Evolutionary conservation across 2,329 filamentous ascomycete species (phyloP), one percentile per base, ranked within the genome.

Genomic region (Fusarium tanahbumbuense): DNA sequence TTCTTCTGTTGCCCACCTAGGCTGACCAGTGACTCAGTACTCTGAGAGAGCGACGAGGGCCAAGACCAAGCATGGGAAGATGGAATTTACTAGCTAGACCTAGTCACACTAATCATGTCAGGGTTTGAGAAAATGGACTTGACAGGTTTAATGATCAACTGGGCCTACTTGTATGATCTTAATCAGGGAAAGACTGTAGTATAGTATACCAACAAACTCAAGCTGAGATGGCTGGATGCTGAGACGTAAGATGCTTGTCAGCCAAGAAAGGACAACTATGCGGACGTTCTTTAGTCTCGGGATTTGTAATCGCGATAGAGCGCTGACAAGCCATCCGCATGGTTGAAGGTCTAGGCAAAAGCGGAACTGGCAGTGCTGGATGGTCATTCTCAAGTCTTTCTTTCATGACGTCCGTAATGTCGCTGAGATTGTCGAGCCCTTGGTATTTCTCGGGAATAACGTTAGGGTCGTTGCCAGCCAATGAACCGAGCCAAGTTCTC

Each of bases 271-370:
- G 52, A 28, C 52, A 55, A 30, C 52, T 55, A 8, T 55, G 27
- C 12, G 40, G 52, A 4, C 40, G 37, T 4, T 55, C 52, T 2
- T 28, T 23, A 2, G 52, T 45, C 13, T 55, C 52, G 0, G 52
- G 52, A 15, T 55, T 55, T 2, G 52, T 54, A 5, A 54, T 28
- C 5, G 52, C 40, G 5, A 54, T 54, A 2, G 16, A 54, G 1
- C 52, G n/a, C 8, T 54, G 52, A 11, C 40, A 54, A 30, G 52
- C 52, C 52, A 45, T 54, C 8, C 52, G 20, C 52, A 54, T 54
- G 5, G 52, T 54, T 3, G 52, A 54, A 6, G 52, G 40, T 22
- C 27, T 45, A 22, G 52, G 52, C 16, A 54, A n/a, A 18, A 45
- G 28, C 2, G 8, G n/a, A 12, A 54, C 40, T 20, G 52, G 52